phyloP scores from a whole-genome alignment of 2,329 filamentous ascomycete genomes.

The Apiospora hydei region DNA sequence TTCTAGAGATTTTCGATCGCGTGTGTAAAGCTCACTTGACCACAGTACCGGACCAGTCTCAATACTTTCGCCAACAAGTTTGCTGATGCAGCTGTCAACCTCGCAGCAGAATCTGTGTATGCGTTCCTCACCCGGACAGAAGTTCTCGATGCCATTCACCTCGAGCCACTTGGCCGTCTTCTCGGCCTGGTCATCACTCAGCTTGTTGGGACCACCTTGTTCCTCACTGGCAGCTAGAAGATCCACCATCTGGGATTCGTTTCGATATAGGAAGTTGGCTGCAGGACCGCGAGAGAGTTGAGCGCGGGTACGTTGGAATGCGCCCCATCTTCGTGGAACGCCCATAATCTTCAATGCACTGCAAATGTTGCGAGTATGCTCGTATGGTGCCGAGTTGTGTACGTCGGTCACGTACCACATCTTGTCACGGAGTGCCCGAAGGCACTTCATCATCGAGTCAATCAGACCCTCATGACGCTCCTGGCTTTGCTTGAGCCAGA shows the following conservation, averaged over 20 bases:
- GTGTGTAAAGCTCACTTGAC: conserved; percentile 87
- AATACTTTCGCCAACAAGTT: conserved; percentile 84
- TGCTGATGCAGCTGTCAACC: conserved; percentile 83
- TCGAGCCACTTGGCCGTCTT: conserved; percentile 84
- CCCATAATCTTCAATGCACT: conserved; percentile 92
- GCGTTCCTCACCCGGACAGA: conserved; percentile 92
- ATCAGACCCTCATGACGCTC: conserved; percentile 78
- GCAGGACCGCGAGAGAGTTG: conserved; percentile 56
- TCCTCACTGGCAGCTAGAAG: conserved; percentile 82
- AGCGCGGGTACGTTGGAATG: conserved; percentile 57
- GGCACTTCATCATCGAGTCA: conserved; percentile 75
- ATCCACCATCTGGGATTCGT: conserved; percentile 86
- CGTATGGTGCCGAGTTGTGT: conserved; percentile 86
- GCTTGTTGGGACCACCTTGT: conserved; percentile 90
- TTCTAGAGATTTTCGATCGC: conserved; percentile 73
- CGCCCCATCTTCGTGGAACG: conserved; percentile 63
- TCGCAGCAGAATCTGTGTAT: conserved; percentile 95
- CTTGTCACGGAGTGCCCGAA: conserved; percentile 85
- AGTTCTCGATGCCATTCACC: conserved; percentile 84
- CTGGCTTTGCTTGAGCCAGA: conserved; percentile 84
- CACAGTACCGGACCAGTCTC: conserved; percentile 87
- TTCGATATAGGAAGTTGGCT: conserved; percentile 76
- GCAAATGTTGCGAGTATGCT: conserved; percentile 85
- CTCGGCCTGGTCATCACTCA: conserved; percentile 94
- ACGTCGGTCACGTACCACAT: conserved; percentile 99